phyloP scores from a whole-genome alignment of 257 asterid species.

The Knoxia roxburghii region DNA sequence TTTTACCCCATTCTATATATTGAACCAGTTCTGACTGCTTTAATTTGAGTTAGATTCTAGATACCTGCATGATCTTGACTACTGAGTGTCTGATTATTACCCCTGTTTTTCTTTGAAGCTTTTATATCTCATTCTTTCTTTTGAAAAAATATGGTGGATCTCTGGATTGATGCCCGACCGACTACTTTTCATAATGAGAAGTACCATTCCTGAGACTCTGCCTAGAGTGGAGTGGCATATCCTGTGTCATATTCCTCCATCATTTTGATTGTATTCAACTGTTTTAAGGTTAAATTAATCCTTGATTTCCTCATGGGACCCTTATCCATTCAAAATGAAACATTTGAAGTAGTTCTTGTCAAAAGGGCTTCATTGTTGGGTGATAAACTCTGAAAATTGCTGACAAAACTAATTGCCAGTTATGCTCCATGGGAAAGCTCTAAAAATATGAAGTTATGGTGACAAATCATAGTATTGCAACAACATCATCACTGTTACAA shows the following conservation, averaged over 20 bases:
- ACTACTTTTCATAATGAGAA: slow-evolving; percentile 10
- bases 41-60: slow-evolving; percentile 15
- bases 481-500: too few species aligned
- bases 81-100: neutral
- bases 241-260: slow-evolving; percentile 15
- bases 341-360: too few species aligned
- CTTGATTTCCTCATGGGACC: neutral
- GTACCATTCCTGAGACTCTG: neutral
- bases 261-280: neutral
- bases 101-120: neutral
- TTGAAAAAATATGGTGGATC: slow-evolving; percentile 9
- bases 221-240: slow-evolving; percentile 19
- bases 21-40: neutral
- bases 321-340: slow-evolving; percentile 1
- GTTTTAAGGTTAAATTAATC: neutral
- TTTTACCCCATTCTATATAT: neutral
- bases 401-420: too few species aligned
- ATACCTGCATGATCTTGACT: slow-evolving; percentile 18
- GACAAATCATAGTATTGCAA: too few species aligned
- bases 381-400: too few species aligned
- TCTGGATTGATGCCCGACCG: slow-evolving; percentile 3
- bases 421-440: too few species aligned
- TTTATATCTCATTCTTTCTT: neutral
- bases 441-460: too few species aligned
- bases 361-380: too few species aligned